These are phyloP conservation scores for Tylopilus sp. DNA, from an alignment of 768 basidiomycete species.

Conservation along the genomic window DNA sequence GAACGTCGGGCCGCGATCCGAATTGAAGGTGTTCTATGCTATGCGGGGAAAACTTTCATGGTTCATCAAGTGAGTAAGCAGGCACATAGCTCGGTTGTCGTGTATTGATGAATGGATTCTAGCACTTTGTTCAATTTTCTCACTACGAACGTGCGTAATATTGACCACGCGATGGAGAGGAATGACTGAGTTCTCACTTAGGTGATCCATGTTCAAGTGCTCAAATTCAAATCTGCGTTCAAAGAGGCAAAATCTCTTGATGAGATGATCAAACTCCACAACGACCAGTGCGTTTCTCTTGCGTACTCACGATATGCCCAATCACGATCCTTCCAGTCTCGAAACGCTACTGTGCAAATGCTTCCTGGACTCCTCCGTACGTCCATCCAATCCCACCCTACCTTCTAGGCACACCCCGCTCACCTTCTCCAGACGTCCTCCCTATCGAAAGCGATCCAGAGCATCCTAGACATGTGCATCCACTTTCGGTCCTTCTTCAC, in stretches of 20 bases:
- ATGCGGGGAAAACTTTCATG: constrained; percentile 75
- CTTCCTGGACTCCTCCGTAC: constrained; percentile 59
- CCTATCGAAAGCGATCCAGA: constrained; percentile 61
- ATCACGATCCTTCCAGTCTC: constrained; percentile 39
- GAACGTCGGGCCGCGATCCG: constrained; percentile 35
- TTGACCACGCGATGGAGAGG: not conserved
- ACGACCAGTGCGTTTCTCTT: constrained; percentile 55
- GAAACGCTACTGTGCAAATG: constrained; percentile 59
- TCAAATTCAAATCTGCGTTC: constrained; percentile 57
- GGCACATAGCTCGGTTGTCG: not conserved
- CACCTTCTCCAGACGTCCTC: constrained; percentile 51
- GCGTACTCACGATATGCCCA: not conserved
- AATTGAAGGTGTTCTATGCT: constrained; percentile 71
- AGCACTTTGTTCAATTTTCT: constrained; percentile 70
- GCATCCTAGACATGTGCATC: constrained; percentile 70
- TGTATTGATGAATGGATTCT: constrained; percentile 2
- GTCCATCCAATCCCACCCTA: constrained; percentile 12
- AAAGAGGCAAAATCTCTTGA: constrained; percentile 60
- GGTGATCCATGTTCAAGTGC: constrained; percentile 67
- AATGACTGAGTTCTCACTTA: constrained; percentile 24
- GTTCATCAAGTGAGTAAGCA: constrained; percentile 73
- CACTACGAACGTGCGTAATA: constrained; percentile 58
- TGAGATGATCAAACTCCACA: constrained; percentile 68
- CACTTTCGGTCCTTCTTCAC: constrained; percentile 66
- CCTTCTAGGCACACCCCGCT: not conserved